A percentile compares a stretch with the other conserved stretches of the same genome.
Conservation (phyloP, 139 green algal genomes). For the Tetraselmis striata region DNA sequence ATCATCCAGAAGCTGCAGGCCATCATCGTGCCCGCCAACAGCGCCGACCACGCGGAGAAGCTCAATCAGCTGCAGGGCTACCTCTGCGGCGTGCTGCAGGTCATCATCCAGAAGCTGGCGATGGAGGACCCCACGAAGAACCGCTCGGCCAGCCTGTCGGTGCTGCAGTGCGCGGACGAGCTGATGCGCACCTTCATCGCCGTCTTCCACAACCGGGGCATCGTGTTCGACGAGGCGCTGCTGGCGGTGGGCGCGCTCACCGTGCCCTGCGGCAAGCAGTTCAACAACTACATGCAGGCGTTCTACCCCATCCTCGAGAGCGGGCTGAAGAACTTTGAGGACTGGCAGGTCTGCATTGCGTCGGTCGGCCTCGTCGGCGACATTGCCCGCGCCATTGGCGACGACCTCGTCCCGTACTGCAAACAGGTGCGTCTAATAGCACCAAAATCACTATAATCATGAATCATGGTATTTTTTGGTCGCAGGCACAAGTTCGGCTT, state of each 20-base stretch:
- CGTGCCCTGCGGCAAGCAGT: conserved; percentile 64
- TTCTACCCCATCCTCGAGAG: conserved; percentile 79
- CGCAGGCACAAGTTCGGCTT: conserved; percentile 25
- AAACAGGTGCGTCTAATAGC: conserved; percentile 62
- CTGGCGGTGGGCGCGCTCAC: conserved; percentile 84
- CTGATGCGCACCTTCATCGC: conserved; percentile 71
- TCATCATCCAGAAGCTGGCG: conserved; percentile 80
- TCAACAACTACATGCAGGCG: conserved; percentile 86
- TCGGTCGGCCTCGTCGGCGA: conserved; percentile 89
- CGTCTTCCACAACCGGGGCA: conserved; percentile 42
- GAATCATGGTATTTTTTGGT: too few species aligned
- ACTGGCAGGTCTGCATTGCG: conserved; percentile 73
- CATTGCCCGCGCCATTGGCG: conserved; percentile 75
- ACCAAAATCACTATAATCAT: too few species aligned
- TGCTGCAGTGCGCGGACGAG: conserved; percentile 71
- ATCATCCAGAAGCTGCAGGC: background rate
- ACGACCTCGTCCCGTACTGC: conserved; percentile 68
- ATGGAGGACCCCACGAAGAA: conserved; percentile 55
- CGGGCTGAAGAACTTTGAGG: conserved; percentile 80
- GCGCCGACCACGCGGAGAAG: background rate
- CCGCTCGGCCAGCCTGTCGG: conserved; percentile 12
- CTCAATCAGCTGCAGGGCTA: background rate
- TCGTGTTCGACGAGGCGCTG: conserved; percentile 93
- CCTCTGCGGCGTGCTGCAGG: conserved; percentile 6
- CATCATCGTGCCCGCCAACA: background rate